Conservation (phyloP, 148 eudicot genomes). For the Silene latifolia region DNA sequence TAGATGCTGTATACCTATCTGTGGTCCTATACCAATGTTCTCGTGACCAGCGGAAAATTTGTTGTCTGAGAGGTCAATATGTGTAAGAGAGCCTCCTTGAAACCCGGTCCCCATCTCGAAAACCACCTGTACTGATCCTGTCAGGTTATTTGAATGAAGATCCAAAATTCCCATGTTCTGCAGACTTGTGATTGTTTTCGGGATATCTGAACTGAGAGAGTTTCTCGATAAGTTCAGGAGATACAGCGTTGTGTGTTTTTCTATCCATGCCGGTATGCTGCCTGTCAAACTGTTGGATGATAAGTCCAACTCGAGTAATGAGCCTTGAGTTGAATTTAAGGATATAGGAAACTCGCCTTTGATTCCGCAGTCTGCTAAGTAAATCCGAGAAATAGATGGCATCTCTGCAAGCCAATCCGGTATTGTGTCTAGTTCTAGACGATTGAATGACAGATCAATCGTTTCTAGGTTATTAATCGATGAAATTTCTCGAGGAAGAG, state of each 20-base stretch:
- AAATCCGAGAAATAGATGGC: slow-evolving; percentile 36
- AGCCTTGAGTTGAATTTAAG: slow-evolving; percentile 20
- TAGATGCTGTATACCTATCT: slow-evolving; percentile 23
- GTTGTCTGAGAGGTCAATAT: slow-evolving; percentile 45
- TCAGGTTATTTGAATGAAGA: slow-evolving; percentile 53
- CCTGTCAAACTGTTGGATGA: slow-evolving; percentile 48
- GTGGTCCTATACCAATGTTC: slow-evolving; percentile 34
- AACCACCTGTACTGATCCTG: slow-evolving; percentile 37
- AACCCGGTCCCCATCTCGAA: slow-evolving; percentile 32
- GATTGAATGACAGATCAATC: slow-evolving; percentile 45
- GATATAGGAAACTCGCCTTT: slow-evolving; percentile 35
- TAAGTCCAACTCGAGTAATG: slow-evolving; percentile 42
- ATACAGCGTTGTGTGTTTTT: slow-evolving; percentile 36
- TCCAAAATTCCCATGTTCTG: slow-evolving; percentile 31
- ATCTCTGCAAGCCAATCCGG: slow-evolving; percentile 41
- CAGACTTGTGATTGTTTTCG: slow-evolving; percentile 32
- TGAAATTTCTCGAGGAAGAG: slow-evolving; percentile 47
- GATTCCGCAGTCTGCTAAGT: slow-evolving; percentile 45
- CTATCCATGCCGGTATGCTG: slow-evolving; percentile 47
- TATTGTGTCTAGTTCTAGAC: slow-evolving; percentile 32
- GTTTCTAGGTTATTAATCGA: slow-evolving; percentile 33
- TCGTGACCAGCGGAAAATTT: slow-evolving; percentile 40
- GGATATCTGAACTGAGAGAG: slow-evolving; percentile 35
- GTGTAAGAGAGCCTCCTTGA: slow-evolving; percentile 26
- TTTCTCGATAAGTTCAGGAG: slow-evolving; percentile 46